Percentiles rank a stretch among this genome's conserved stretches.
Conservation (phyloP, 1,284 basidiomycete species). For the Ganoderma leucocontextum region DNA sequence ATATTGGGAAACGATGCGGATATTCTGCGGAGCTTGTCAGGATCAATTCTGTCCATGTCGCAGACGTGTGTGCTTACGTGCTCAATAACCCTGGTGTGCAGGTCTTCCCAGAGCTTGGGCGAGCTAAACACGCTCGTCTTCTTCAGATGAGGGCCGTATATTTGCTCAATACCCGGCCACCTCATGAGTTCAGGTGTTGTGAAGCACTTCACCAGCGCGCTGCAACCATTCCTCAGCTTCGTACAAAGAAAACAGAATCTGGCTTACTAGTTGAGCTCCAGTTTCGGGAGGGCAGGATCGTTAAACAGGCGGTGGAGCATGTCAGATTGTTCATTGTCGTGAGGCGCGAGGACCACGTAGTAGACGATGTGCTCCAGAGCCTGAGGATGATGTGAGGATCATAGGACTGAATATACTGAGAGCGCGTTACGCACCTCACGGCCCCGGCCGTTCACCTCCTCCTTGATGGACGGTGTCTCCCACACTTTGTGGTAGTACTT, state of each 20-base stretch:
- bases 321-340: slow-evolving; percentile 97
- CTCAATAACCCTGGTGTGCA: slow-evolving; percentile 96
- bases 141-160: slow-evolving; percentile 89
- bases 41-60: slow-evolving; percentile 2
- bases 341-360: slow-evolving; percentile 92
- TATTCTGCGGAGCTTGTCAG: slow-evolving; percentile 69
- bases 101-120: slow-evolving; percentile 91
- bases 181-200: slow-evolving; percentile 96
- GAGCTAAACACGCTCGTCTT: slow-evolving; percentile 84
- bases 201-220: slow-evolving; percentile 96
- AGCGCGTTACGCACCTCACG: slow-evolving; percentile 63
- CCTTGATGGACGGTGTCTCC: slow-evolving; percentile 93
- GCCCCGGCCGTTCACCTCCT: slow-evolving; percentile 77
- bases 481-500: slow-evolving; percentile 97
- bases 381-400: slow-evolving; percentile 49
- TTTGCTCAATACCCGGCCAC: slow-evolving; percentile 94
- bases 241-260: not conserved
- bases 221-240: slow-evolving; percentile 44
- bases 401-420: not conserved
- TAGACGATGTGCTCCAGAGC: slow-evolving; percentile 94
- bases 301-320: slow-evolving; percentile 91
- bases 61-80: slow-evolving; percentile 70
- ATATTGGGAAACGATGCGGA: slow-evolving; percentile 94
- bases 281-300: slow-evolving; percentile 80
- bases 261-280: slow-evolving; percentile 88